Conservation (phyloP, 495 filamentous ascomycete species). For the Aspergillus campestris region DNA sequence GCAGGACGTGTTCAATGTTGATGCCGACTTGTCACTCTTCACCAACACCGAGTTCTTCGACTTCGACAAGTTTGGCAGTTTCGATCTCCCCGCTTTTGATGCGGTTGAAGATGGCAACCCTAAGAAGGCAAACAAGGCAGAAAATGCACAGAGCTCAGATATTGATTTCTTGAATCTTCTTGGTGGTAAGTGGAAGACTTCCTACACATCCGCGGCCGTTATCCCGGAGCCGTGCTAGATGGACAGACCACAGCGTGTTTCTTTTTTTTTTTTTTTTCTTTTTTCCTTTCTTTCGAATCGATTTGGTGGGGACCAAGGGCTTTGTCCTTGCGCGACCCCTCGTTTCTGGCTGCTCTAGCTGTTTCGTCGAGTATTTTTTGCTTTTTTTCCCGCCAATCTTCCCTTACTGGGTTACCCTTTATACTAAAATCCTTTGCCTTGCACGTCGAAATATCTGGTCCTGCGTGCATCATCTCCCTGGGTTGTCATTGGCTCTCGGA, state of each 20-base stretch:
- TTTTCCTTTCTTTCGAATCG: background rate
- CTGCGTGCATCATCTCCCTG: slow-evolving; percentile 7
- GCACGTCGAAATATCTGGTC: background rate
- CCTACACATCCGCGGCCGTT: background rate
- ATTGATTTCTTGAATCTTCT: slow-evolving; percentile 40
- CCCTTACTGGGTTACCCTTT: background rate
- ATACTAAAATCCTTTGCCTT: too few relatives aligned
- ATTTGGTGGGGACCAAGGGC: background rate
- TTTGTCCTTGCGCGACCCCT: slow-evolving; percentile 1
- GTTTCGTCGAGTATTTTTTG: slow-evolving; percentile 3
- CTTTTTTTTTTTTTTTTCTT: slow-evolving; percentile 1
- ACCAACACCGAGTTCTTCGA: slow-evolving; percentile 93
- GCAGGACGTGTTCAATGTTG: slow-evolving; percentile 51
- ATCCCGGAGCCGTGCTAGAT: background rate
- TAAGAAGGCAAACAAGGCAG: slow-evolving; percentile 13
- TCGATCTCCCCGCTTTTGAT: slow-evolving; percentile 31
- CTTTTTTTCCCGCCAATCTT: background rate
- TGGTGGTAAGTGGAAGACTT: slow-evolving; percentile 27
- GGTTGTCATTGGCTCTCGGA: slow-evolving; percentile 5
- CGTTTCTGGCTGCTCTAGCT: slow-evolving; percentile 2
- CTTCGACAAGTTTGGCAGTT: slow-evolving; percentile 56
- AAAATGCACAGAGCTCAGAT: slow-evolving; percentile 20
- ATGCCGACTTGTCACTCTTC: slow-evolving; percentile 78
- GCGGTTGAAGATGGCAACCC: slow-evolving; percentile 21
- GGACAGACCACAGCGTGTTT: background rate